Evolutionary conservation across 257 asterid species (phyloP).

Genomic region (Knoxia roxburghii): DNA sequence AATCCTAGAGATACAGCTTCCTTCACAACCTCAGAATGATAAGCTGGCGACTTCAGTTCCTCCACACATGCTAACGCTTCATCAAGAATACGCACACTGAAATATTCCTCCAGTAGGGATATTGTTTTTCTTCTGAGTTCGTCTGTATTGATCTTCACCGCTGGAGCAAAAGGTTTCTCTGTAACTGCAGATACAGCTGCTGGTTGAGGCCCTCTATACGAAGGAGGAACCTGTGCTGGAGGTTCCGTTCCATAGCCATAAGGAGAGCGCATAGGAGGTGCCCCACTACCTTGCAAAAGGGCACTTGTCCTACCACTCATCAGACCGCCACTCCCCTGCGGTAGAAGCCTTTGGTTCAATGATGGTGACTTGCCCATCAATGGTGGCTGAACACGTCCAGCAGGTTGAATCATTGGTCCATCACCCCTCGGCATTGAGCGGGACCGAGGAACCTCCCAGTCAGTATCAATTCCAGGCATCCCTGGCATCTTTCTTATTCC

Average conservation of each 20-base stretch:
- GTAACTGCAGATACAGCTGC: constrained; percentile 25
- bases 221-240: constrained; percentile 31
- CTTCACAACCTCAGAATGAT: constrained; percentile 69
- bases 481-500: constrained; percentile 87
- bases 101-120: constrained; percentile 75
- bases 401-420: constrained; percentile 33
- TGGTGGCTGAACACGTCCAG: constrained; percentile 53
- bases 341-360: constrained; percentile 45
- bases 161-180: constrained; percentile 38
- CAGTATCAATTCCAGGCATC: constrained; percentile 64
- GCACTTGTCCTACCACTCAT: constrained; percentile 59
- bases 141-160: constrained; percentile 27
- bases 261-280: constrained; percentile 36
- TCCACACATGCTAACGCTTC: constrained; percentile 81
- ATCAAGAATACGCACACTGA: constrained; percentile 50
- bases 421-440: constrained; percentile 82
- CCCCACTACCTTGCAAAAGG: constrained; percentile 63
- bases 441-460: constrained; percentile 83
- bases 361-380: constrained; percentile 49
- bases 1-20: constrained; percentile 64
- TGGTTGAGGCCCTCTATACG: constrained; percentile 30
- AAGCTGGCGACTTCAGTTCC: constrained; percentile 74
- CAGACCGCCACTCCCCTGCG: constrained; percentile 66
- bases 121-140: constrained; percentile 59
- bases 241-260: constrained; percentile 34